phyloP scores from a whole-genome alignment of 495 filamentous ascomycete genomes.

The Daldinia caldariorum region DNA sequence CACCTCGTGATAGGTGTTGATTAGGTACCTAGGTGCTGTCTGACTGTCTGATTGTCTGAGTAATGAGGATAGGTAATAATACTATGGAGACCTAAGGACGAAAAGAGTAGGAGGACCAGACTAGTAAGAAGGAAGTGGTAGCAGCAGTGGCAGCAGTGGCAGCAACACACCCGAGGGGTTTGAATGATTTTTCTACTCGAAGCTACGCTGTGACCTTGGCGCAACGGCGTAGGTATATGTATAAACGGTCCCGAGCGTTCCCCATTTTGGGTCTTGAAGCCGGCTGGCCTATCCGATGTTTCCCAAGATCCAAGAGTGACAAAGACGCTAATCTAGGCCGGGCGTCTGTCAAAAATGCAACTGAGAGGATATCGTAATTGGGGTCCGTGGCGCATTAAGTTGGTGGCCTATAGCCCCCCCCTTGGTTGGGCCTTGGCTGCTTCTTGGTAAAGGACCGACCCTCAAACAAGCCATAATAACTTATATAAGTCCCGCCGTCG shows the following conservation, averaged over 20 bases:
- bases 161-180: not conserved
- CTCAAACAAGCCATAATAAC: conserved; percentile 12
- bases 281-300: conserved; percentile 26
- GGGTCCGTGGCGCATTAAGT: conserved; percentile 32
- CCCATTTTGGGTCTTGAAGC: conserved; percentile 28
- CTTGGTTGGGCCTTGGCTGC: not conserved
- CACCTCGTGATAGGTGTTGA: conserved; percentile 2
- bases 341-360: conserved; percentile 35
- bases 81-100: conserved; percentile 15
- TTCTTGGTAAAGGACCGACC: conserved; percentile 18
- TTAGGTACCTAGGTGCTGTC: not conserved
- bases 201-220: not conserved
- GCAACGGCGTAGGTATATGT: not conserved
- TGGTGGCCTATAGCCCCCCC: conserved; percentile 16
- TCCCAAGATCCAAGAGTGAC: conserved; percentile 12
- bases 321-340: conserved; percentile 35
- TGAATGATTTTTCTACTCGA: conserved; percentile 1
- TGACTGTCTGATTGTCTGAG: not conserved
- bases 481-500: not conserved
- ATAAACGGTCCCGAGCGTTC: conserved; percentile 29
- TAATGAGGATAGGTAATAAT: conserved; percentile 14
- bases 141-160: not conserved
- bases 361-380: conserved; percentile 34
- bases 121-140: not conserved
- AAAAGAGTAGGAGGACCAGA: conserved; percentile 21